Base-by-base conservation (phyloP, 495 filamentous ascomycete genomes). In the Hypoxylon fuscum region DNA sequence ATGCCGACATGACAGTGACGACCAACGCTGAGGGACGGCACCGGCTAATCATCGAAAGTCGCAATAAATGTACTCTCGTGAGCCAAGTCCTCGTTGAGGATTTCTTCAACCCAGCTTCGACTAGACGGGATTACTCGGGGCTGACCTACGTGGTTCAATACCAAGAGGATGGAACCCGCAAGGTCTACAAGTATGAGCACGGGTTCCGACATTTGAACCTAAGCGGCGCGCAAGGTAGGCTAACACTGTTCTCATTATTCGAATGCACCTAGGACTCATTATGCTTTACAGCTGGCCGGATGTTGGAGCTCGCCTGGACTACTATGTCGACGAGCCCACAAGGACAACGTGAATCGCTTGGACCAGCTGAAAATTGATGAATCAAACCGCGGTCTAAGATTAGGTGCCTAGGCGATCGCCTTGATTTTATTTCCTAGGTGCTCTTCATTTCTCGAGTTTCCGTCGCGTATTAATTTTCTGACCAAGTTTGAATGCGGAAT, bases 41-140 rank as follows among this genome's bases (percentile, higher is more conserved):
- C 14, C 57, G 62, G 3, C 58, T 71, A 1, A 63, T 64, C 23
- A 53, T 67, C 5, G 15, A 32, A 2, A 71, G 66, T 18, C 37
- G 55, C n/a, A 69, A 69, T 14, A 14, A 42, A 32, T 69, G 69
- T 43, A 69, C 66, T 0, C 29, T 67, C n/a, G 40, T 69, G 22
- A 59, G 37, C 10, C 69, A 71, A 27, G 15, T 23, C 8, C 45
- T 51, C 10, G 17, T 42, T 12, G 46, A 50, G 0, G 23, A 51
- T 23, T 51, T 58, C 55, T 58, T 58, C 34, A 10, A 25, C 3
- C 10, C 34, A 5, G 15, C 55, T 35, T 27, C 47, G 4, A 21
- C n/a, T 9, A 21, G 20, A 22, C 38, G 37, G 9, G 29, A 37
- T 5, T 46, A 32, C 46, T 66, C 43, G 46, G 66, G 55, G 1